A percentile compares a stretch with the other conserved stretches of the same genome.
Conservation (phyloP, 352 stramenopile genomes). For the Paralagenidium karlingii region DNA sequence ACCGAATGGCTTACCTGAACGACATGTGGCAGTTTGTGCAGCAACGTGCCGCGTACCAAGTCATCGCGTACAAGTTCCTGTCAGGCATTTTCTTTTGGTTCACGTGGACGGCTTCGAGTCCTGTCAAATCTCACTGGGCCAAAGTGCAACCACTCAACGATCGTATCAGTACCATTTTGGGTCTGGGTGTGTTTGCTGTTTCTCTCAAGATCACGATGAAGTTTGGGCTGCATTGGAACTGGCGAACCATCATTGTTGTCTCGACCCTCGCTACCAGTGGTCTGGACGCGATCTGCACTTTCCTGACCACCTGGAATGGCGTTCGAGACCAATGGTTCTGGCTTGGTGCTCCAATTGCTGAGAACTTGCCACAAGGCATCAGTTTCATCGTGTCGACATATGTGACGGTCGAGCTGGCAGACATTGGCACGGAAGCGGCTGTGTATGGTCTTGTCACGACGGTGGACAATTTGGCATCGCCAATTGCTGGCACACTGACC, state of each 20-base stretch:
- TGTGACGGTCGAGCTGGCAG: slow-evolving; percentile 67
- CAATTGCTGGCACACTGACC: slow-evolving; percentile 33
- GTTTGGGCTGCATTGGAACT: slow-evolving; percentile 43
- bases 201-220: slow-evolving; percentile 40
- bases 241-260: slow-evolving; percentile 27
- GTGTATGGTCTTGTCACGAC: slow-evolving; percentile 70
- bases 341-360: slow-evolving; percentile 24
- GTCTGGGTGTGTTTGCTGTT: slow-evolving; percentile 32
- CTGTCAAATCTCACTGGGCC: slow-evolving; percentile 42
- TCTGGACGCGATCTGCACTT: slow-evolving; percentile 17
- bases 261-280: slow-evolving; percentile 25
- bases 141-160: slow-evolving; percentile 38
- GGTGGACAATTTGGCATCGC: slow-evolving; percentile 58
- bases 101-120: slow-evolving; percentile 32
- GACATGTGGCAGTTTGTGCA: slow-evolving; percentile 48
- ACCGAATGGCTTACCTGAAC: slow-evolving; percentile 19
- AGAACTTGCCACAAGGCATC: slow-evolving; percentile 50
- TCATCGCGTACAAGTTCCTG: slow-evolving; percentile 52
- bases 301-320: slow-evolving; percentile 45
- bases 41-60: slow-evolving; percentile 54
- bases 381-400: slow-evolving; percentile 64
- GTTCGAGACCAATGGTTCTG: slow-evolving; percentile 57
- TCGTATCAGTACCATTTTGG: slow-evolving; percentile 41
- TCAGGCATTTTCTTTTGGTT: slow-evolving; percentile 54
- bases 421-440: slow-evolving; percentile 60